Base-by-base conservation (phyloP, 2,329 filamentous ascomycete species). In the Epichloe festucae region DNA sequence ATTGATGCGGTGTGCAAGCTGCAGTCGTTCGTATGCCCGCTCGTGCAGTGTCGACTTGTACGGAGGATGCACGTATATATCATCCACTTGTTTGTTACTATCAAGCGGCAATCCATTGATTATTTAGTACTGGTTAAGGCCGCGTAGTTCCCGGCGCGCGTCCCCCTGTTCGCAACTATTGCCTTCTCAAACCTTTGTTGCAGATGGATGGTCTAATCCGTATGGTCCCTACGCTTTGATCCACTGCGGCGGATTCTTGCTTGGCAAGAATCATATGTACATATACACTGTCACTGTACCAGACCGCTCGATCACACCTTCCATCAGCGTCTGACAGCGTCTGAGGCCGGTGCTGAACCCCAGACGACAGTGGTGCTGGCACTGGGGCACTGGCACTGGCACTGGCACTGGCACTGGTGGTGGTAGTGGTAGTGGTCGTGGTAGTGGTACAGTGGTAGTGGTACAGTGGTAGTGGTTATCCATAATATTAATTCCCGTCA, bases 1-100 rank as follows among this genome's bases (percentile, higher is more conserved):
- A 49, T 46, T 42, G n/a, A 52, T 52, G 51, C 47, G 47, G 46
- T 52, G 42, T 46, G 46, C 51, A 46, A 46, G 41, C 40, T 49
- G 23, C 23, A 49, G 35, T 19, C 41, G 46, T 49, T 43, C 46
- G 46, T 46, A 43, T 49, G 47, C 47, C 40, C 31, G 27, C 31
- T n/a, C n/a, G 23, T 8, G 8, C 23, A 27, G 27, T 31, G 8
- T 10, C 27, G 27, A 31, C 27, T 31, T 31, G 23, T 10, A 8
- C 5, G 23, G 19, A 21, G 21, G 5, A 23, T 23, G 5, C 1
- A 31, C 10, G 2, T 10, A 31, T 31, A 8, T 31, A 31, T 31
- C 27, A 31, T 31, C 8, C 27, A 10, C 27, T 31, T 10, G 8
- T 31, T 31, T 31, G 27, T 31, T 31, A 31, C 6, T 7, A 31